phyloP scores from a whole-genome alignment of 1,284 basidiomycete species.

The Sparassis latifolia region DNA sequence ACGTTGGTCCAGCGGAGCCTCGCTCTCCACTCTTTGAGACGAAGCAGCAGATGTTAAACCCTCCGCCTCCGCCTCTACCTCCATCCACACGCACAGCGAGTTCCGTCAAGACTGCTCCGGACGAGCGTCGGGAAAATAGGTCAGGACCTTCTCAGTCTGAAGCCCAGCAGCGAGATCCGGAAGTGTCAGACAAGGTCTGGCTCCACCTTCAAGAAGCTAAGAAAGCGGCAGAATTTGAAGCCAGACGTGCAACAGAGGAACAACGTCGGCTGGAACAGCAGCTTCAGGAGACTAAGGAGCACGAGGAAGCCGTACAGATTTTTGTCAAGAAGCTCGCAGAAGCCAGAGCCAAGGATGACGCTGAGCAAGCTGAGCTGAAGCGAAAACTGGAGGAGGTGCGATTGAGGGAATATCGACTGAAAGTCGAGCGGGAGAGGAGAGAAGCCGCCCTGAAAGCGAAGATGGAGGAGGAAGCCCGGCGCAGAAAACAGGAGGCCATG shows the following conservation, averaged over 20 bases:
- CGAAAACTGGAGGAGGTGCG: conserved; percentile 21
- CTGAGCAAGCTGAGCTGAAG: conserved; percentile 19
- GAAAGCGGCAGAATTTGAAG: conserved; percentile 10
- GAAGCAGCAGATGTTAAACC: conserved; percentile 1
- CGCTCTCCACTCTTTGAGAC: not conserved
- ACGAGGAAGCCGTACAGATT: conserved; percentile 15
- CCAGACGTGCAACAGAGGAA: conserved; percentile 10
- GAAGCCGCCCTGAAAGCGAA: conserved; percentile 27
- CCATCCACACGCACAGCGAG: not conserved
- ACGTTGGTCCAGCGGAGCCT: too few species aligned
- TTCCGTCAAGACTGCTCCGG: not conserved
- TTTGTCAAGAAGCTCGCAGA: conserved; percentile 18
- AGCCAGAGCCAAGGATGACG: conserved; percentile 13
- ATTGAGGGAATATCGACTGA: conserved; percentile 17
- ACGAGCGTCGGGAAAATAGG: not conserved
- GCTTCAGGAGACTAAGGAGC: conserved; percentile 9
- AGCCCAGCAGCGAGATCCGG: conserved; percentile 30
- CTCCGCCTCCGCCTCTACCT: conserved; percentile 1
- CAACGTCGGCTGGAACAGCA: conserved; percentile 18
- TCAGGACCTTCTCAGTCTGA: not conserved
- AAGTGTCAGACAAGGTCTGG: conserved; percentile 41
- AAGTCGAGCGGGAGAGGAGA: conserved; percentile 22
- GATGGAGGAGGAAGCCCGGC: conserved; percentile 29
- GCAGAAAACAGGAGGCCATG: conserved; percentile 25
- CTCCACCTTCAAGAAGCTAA: conserved; percentile 34